These are phyloP conservation scores for Rubroboletus pulcherrimus DNA, from an alignment of 768 basidiomycete species.

Conservation along the genomic window DNA sequence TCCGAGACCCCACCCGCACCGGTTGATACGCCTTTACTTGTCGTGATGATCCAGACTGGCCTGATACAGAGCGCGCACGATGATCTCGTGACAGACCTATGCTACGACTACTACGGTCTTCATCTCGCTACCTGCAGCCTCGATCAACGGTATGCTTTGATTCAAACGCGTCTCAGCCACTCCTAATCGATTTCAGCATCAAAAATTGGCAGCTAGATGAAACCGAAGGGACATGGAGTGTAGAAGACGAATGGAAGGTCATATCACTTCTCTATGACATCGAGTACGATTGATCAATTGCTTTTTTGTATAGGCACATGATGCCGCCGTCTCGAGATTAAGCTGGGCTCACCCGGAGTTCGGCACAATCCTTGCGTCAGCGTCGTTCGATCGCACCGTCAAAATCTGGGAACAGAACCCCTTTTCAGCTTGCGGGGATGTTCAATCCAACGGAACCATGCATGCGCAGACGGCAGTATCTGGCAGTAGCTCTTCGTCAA, in stretches of 20 bases:
- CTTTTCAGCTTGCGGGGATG: conserved; percentile 27
- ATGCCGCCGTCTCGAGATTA: conserved; percentile 79
- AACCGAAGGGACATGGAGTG: conserved; percentile 64
- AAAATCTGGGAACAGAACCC: conserved; percentile 84
- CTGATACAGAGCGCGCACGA: conserved; percentile 74
- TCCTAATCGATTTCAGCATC: conserved; percentile 43
- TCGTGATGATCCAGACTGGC: conserved; percentile 70
- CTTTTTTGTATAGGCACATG: conserved; percentile 73
- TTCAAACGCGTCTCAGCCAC: conserved; percentile 1
- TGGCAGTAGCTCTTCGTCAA: conserved; percentile 32
- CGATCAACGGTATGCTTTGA: conserved; percentile 62
- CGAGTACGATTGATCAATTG: background rate
- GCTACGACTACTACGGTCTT: conserved; percentile 89
- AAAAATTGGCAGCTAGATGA: conserved; percentile 85
- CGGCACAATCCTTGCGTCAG: conserved; percentile 80
- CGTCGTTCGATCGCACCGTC: conserved; percentile 87
- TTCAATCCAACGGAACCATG: conserved; percentile 23
- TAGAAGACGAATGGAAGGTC: conserved; percentile 92
- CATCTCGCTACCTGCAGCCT: conserved; percentile 76
- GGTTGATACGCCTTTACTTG: background rate
- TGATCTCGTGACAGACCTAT: conserved; percentile 80
- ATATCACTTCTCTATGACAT: background rate
- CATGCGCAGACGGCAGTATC: conserved; percentile 9
- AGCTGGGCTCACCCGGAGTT: conserved; percentile 94
- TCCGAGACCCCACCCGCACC: background rate